A percentile compares a stretch with the other conserved stretches of the same genome.
These are phyloP conservation scores for Microcos paniculata DNA, from an alignment of 345 rosid species.

Conservation along the genomic window DNA sequence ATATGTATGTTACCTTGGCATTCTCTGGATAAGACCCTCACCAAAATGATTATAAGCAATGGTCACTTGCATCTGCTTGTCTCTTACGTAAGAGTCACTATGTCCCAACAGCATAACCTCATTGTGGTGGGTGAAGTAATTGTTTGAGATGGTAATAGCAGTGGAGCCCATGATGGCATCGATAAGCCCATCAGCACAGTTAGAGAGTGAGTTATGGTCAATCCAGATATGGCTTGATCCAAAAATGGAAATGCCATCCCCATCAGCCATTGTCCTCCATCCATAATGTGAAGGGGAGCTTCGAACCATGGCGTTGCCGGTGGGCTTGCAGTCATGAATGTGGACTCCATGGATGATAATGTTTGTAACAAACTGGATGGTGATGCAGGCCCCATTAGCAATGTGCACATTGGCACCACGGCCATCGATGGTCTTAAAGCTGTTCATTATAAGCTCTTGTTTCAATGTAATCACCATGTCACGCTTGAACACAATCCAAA, in stretches of 20 bases:
- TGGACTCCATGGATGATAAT: constrained; percentile 71
- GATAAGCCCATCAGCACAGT: constrained; percentile 78
- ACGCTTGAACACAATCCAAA: constrained; percentile 77
- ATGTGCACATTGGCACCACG: constrained; percentile 68
- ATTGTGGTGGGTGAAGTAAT: constrained; percentile 73
- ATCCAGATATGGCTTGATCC: constrained; percentile 90
- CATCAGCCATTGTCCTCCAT: constrained; percentile 81
- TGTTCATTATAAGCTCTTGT: constrained; percentile 81
- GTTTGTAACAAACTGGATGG: constrained; percentile 70
- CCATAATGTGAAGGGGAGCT: constrained; percentile 85
- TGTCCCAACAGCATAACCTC: constrained; percentile 96
- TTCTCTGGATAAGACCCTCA: constrained; percentile 95
- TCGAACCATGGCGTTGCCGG: constrained; percentile 83
- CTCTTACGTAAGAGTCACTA: constrained; percentile 84
- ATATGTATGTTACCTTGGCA: constrained; percentile 82
- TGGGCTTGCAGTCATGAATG: constrained; percentile 69
- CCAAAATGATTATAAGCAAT: constrained; percentile 98
- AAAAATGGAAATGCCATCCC: constrained; percentile 72
- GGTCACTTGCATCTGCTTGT: constrained; percentile 93
- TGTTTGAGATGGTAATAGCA: constrained; percentile 70
- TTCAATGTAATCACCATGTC: constrained; percentile 77
- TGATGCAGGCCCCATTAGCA: constrained; percentile 61
- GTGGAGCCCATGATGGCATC: constrained; percentile 75
- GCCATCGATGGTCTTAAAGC: constrained; percentile 81
- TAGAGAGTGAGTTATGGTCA: constrained; percentile 85